A percentile compares a stretch with the other conserved stretches of the same genome.
These are phyloP conservation scores for Cryptosporidium ryanae DNA, from an alignment of 169 alveolate genomes.

Conservation along the genomic window DNA sequence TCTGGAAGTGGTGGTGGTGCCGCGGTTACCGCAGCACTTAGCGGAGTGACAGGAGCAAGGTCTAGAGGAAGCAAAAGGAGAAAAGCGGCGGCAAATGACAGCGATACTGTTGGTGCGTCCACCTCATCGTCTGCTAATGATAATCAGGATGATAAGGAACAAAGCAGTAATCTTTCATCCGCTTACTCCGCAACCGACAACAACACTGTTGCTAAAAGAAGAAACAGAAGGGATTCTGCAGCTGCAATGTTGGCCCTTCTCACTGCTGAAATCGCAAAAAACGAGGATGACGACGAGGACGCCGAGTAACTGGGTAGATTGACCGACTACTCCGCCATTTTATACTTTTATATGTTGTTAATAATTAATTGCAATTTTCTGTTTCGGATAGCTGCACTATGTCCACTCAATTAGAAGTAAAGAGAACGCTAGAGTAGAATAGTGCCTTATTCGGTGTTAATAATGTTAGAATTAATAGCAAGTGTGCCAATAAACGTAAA, in stretches of 20 bases:
- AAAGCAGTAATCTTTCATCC: not conserved
- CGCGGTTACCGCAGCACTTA: no score
- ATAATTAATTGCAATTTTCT: no score
- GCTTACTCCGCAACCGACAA: slow-evolving; percentile 14
- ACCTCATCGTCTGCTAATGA: not conserved
- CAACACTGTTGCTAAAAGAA: slow-evolving; percentile 62
- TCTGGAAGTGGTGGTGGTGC: not conserved
- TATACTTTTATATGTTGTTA: no score
- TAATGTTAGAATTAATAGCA: no score
- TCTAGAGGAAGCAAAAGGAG: slow-evolving; percentile 23
- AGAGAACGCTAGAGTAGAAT: no score
- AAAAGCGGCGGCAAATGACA: not conserved
- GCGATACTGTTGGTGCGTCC: not conserved
- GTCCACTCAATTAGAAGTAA: no score
- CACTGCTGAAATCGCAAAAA: slow-evolving; percentile 70
- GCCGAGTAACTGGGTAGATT: slow-evolving; percentile 5
- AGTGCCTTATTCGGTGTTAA: no score
- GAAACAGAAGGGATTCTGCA: slow-evolving; percentile 73
- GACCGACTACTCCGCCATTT: no score
- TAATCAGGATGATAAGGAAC: slow-evolving; percentile 23
- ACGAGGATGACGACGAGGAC: slow-evolving; percentile 52
- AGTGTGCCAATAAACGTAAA: no score
- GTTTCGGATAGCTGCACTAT: no score
- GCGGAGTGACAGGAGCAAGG: not conserved
- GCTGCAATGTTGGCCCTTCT: slow-evolving; percentile 73